Percentiles rank a stretch among this genome's conserved stretches.
phyloP scores from a whole-genome alignment of 1,284 basidiomycete species.

The Gastroboletus turbinatus region DNA sequence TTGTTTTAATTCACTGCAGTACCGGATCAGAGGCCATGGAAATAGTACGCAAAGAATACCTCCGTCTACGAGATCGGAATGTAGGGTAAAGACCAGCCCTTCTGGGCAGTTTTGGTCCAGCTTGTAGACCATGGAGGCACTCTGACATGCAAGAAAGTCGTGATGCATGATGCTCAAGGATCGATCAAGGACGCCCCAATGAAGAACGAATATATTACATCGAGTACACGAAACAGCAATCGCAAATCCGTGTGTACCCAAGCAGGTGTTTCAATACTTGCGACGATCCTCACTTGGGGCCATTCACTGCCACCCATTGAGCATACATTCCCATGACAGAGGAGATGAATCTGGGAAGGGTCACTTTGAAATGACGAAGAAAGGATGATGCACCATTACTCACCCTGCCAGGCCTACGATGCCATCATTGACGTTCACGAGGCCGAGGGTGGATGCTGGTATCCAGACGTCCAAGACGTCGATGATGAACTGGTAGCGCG shows the following conservation, averaged over 20 bases:
- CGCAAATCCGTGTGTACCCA: background rate
- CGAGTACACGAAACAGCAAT: background rate
- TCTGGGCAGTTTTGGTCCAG: background rate
- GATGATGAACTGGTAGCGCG: constrained; percentile 77
- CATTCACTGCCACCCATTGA: constrained; percentile 31
- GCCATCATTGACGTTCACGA: constrained; percentile 85
- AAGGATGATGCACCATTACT: constrained; percentile 23
- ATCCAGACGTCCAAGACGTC: constrained; percentile 86
- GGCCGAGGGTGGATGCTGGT: constrained; percentile 82
- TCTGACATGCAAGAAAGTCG: background rate
- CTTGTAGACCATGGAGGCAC: background rate
- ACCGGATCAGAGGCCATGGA: constrained; percentile 76
- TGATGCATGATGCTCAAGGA: background rate
- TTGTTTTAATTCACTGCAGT: constrained; percentile 36
- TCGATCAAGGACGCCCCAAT: background rate
- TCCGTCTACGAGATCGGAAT: constrained; percentile 55
- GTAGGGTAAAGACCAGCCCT: background rate
- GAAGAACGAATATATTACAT: constrained; percentile 7
- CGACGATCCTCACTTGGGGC: constrained; percentile 20
- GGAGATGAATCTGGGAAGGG: constrained; percentile 21
- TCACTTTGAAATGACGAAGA: constrained; percentile 5
- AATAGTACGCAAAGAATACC: constrained; percentile 66
- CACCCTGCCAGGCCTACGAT: constrained; percentile 82
- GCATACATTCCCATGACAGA: constrained; percentile 34
- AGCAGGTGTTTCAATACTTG: background rate